These are phyloP conservation scores for Vaccinium macrocarpon DNA, from an alignment of 148 eudicot species.

Conservation along the genomic window DNA sequence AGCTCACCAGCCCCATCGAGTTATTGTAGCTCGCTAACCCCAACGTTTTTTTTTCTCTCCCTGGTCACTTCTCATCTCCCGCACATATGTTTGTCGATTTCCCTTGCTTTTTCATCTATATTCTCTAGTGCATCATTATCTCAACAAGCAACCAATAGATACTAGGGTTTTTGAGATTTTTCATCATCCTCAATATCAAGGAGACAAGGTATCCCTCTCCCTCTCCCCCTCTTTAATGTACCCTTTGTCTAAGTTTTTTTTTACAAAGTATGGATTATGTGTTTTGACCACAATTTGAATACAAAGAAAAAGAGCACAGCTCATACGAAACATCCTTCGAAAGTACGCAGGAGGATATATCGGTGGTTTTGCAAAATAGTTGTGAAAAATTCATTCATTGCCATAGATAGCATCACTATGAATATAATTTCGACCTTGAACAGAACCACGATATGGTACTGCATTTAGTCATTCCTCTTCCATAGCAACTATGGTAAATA, in stretches of 20 bases:
- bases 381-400: not conserved
- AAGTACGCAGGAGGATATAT: not conserved
- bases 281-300: not conserved
- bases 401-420: not conserved
- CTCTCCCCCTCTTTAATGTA: not conserved
- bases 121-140: too few relatives aligned
- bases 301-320: not conserved
- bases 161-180: not conserved
- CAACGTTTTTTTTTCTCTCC: not conserved
- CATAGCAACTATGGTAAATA: not conserved
- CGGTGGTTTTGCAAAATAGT: not conserved
- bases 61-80: not conserved
- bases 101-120: not conserved
- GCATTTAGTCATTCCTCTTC: not conserved
- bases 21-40: too few relatives aligned
- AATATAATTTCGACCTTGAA: not conserved
- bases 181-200: not conserved
- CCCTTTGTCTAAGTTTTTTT: not conserved
- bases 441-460: not conserved
- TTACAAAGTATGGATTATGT: not conserved
- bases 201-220: not conserved
- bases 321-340: too few relatives aligned
- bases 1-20: too few relatives aligned
- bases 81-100: not conserved
- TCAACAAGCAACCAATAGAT: not conserved